phyloP scores from a whole-genome alignment of 345 rosid genomes.

The Conringia planisiliqua region DNA sequence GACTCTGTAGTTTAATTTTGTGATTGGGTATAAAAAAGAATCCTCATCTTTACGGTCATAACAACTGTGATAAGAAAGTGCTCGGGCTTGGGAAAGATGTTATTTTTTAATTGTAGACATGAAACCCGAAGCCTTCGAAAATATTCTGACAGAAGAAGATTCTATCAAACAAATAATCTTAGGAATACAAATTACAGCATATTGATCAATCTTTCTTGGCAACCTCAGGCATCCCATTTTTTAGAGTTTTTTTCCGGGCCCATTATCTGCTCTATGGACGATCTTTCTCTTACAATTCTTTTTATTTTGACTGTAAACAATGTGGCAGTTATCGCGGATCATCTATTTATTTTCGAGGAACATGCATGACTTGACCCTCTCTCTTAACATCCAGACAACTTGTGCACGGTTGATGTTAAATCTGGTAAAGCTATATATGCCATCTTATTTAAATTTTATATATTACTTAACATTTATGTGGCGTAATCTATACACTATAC shows the following conservation, averaged over 20 bases:
- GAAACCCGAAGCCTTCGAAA: not conserved
- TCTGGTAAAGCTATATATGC: constrained; percentile 57
- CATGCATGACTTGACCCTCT: constrained; percentile 95
- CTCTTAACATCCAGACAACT: constrained; percentile 91
- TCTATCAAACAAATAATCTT: not conserved
- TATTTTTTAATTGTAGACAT: constrained; percentile 2
- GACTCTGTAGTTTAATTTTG: not conserved
- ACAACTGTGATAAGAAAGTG: constrained; percentile 3
- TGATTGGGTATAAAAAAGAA: not conserved
- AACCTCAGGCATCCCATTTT: constrained; percentile 2
- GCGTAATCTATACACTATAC: not conserved
- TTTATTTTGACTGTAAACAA: constrained; percentile 17
- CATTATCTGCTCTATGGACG: not conserved
- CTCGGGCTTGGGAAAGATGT: not conserved
- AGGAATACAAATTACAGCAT: not conserved
- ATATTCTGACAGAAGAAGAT: not conserved
- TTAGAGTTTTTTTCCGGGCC: not conserved
- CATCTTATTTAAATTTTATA: constrained; percentile 12
- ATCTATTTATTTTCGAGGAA: constrained; percentile 93
- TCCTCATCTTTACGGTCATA: not conserved
- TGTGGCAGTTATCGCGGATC: constrained; percentile 85
- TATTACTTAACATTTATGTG: not conserved
- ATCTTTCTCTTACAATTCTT: constrained; percentile 1
- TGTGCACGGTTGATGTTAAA: constrained; percentile 97
- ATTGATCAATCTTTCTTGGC: constrained; percentile 3